Evolutionary conservation across 805 yeast genomes (phyloP).

Genomic region (Suhomyces pyralidae): DNA sequence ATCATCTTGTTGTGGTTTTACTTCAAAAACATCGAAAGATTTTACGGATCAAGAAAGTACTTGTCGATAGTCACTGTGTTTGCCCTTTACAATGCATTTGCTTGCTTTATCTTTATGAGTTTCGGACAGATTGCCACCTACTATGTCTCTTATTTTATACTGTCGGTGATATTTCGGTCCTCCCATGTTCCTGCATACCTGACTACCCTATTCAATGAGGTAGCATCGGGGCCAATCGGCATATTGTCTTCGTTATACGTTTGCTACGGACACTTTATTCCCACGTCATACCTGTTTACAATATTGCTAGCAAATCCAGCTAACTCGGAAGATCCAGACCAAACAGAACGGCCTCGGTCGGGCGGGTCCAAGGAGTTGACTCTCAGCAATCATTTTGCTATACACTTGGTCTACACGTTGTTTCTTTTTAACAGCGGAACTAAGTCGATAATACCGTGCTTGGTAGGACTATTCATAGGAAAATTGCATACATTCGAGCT

Average conservation of each 20-base stretch:
- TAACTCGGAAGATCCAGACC: not conserved
- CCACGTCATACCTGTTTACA: conserved; percentile 34
- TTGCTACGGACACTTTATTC: conserved; percentile 34
- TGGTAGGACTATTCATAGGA: conserved; percentile 38
- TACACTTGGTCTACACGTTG: conserved; percentile 35
- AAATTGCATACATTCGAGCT: conserved; percentile 32
- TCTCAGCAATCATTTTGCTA: conserved; percentile 37
- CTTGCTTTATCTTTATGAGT: conserved; percentile 36
- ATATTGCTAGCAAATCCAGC: conserved; percentile 25
- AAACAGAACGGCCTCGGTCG: not conserved
- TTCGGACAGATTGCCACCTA: conserved; percentile 36
- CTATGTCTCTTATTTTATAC: conserved; percentile 7
- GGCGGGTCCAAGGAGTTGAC: conserved; percentile 15
- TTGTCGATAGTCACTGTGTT: conserved; percentile 44
- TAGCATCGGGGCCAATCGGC: conserved; percentile 41
- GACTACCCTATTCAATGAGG: conserved; percentile 32
- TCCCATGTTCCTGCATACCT: conserved; percentile 10
- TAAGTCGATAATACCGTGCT: conserved; percentile 32
- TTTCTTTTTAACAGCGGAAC: conserved; percentile 39
- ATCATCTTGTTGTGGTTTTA: conserved; percentile 46
- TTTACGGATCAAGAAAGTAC: conserved; percentile 55
- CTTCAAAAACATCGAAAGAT: conserved; percentile 54
- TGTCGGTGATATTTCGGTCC: conserved; percentile 2
- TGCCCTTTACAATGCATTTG: conserved; percentile 46
- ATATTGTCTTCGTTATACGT: conserved; percentile 38